phyloP scores from a whole-genome alignment of 306 rosid species.

The Glycine soja region DNA sequence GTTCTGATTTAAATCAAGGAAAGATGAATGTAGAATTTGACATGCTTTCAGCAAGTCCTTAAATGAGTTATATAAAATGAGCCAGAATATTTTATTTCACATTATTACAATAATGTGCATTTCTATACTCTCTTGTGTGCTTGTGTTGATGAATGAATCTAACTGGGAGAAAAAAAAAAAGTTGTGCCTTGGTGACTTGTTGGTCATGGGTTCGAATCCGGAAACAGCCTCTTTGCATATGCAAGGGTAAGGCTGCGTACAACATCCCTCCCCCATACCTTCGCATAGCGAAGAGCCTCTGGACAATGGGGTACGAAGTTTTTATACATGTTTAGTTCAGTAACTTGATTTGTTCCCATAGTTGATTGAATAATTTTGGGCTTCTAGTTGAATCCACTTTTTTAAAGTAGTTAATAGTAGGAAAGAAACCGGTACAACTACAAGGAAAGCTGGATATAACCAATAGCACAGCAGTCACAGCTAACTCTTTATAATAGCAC shows the following conservation, averaged over 20 bases:
- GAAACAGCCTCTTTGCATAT: too few relatives aligned
- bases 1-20: background rate
- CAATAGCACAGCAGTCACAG: background rate
- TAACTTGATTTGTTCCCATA: background rate
- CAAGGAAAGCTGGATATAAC: background rate
- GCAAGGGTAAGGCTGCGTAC: too few relatives aligned
- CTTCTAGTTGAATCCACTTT: slow-evolving; percentile 6
- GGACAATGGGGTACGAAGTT: too few relatives aligned
- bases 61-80: slow-evolving; percentile 10
- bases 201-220: too few relatives aligned
- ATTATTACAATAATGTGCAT: background rate
- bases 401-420: slow-evolving; percentile 12
- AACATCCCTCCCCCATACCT: too few relatives aligned
- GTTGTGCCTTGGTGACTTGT: too few relatives aligned
- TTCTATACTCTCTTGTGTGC: background rate
- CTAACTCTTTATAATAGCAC: background rate
- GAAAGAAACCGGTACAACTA: background rate
- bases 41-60: background rate
- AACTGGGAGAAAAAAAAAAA: background rate
- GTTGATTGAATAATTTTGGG: slow-evolving; percentile 4
- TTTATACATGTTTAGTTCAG: background rate
- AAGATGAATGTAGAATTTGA: background rate
- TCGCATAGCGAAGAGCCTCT: too few relatives aligned
- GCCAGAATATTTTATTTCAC: slow-evolving; percentile 14
- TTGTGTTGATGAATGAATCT: slow-evolving; percentile 16